A percentile compares a stretch with the other conserved stretches of the same genome.
Conservation (phyloP, 768 basidiomycete genomes). For the Boletus sensibilis region DNA sequence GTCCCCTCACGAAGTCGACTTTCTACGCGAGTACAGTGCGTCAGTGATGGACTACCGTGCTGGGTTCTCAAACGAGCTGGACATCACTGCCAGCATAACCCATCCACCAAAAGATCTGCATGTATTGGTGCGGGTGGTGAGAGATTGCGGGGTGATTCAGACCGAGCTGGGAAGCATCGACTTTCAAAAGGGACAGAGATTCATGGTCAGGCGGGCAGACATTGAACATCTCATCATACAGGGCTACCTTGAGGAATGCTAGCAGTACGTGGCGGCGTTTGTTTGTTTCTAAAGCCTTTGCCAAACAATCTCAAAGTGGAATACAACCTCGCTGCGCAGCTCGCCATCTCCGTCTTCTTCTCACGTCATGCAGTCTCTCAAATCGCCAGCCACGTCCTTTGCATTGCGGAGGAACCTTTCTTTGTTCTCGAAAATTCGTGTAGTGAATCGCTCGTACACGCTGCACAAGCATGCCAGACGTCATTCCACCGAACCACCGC, state of each 20-base stretch:
- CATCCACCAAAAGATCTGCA: slow-evolving; percentile 87
- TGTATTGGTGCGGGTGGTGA: slow-evolving; percentile 81
- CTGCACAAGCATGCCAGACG: slow-evolving; percentile 1
- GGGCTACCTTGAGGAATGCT: slow-evolving; percentile 89
- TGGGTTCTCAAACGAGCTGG: slow-evolving; percentile 83
- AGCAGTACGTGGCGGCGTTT: slow-evolving; percentile 14
- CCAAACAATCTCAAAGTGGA: slow-evolving; percentile 24
- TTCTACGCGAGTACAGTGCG: slow-evolving; percentile 75
- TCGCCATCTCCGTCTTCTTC: not conserved
- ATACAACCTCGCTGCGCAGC: not conserved
- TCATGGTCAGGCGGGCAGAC: slow-evolving; percentile 83
- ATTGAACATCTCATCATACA: slow-evolving; percentile 94
- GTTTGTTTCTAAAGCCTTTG: slow-evolving; percentile 22
- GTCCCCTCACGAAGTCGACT: slow-evolving; percentile 81
- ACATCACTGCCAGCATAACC: slow-evolving; percentile 80
- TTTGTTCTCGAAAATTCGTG: not conserved
- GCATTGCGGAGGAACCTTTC: not conserved
- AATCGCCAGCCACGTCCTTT: not conserved
- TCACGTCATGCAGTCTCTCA: slow-evolving; percentile 14
- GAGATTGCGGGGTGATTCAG: slow-evolving; percentile 89
- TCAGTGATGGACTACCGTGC: slow-evolving; percentile 82
- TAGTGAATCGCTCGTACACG: not conserved
- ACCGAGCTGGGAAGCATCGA: slow-evolving; percentile 90
- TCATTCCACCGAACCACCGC: slow-evolving; percentile 16
- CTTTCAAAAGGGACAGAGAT: slow-evolving; percentile 86